Base-by-base conservation (phyloP, 306 rosid species). In the Herpetospermum pedunculosum region DNA sequence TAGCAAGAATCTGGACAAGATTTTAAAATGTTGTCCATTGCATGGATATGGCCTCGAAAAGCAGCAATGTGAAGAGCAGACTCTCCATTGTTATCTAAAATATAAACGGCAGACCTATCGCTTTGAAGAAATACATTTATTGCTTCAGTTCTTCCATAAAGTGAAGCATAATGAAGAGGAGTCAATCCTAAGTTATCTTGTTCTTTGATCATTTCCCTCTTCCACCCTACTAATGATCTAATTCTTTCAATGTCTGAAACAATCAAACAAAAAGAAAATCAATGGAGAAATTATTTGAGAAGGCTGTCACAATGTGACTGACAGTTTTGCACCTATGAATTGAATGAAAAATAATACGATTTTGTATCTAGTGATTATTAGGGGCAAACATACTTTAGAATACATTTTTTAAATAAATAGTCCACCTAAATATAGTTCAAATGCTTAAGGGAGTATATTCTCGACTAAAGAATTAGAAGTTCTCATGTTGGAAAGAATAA, bases 61-160 rank as follows among this genome's bases (percentile, higher is more conserved):
- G 74, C 74, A 38, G 74, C 74, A 46, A 41, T 15, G 18, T 70
- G 74, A 4, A 69, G 74, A 40, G 74, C 23, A 14, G 74, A 70
- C 18, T 70, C 74, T 26, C 74, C 74, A 9, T 41, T 21, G 15
- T 11, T 14, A 46, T 43, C 74, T 25, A 69, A 1, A 8, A n/a
- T 23, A 13, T 69, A 69, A 3, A 43, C 4, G 26, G 74, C 18
- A 40, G 30, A n/a, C 2, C 74, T 69, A 2, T 69, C 35, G 16
- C 44, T 23, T 21, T 43, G 18, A 25, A 69, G 48, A 15, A 69
- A 69, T 23, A 69, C 13, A 23, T 67, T 4, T 25, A 69, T 16
- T 25, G 53, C 53, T 41, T 21, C 19, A 25, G 48, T 40, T 14
- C 48, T 69, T 19, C 53, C 74, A 40, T 40, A 69, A 12, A 25